Percentiles rank a stretch among this genome's conserved stretches.
Evolutionary conservation across 2,329 filamentous ascomycete genomes (phyloP).

Genomic region (Paracorniculantispora psalliotae): DNA sequence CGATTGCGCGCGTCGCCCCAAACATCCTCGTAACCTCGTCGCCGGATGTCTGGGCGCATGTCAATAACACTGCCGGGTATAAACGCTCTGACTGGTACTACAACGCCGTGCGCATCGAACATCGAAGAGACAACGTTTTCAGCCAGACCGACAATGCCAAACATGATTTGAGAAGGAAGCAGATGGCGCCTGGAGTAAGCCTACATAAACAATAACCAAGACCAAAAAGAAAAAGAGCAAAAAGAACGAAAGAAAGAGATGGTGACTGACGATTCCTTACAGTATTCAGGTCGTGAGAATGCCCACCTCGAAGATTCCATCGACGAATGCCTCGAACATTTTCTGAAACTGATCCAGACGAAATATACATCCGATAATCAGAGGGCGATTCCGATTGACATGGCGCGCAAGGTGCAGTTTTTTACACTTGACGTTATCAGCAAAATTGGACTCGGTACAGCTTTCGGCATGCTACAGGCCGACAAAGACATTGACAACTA

Average conservation of each 20-base stretch:
- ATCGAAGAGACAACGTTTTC: slow-evolving; percentile 48
- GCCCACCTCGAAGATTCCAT: slow-evolving; percentile 44
- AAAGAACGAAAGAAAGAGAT: neutral
- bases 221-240: neutral
- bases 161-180: slow-evolving; percentile 41
- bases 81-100: slow-evolving; percentile 39
- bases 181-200: slow-evolving; percentile 47
- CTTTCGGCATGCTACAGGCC: slow-evolving; percentile 42
- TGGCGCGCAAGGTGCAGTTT: slow-evolving; percentile 43
- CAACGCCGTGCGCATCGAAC: slow-evolving; percentile 42
- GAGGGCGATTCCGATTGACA: slow-evolving; percentile 34
- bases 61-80: slow-evolving; percentile 38
- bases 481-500: slow-evolving; percentile 42
- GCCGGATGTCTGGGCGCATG: slow-evolving; percentile 40
- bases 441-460: slow-evolving; percentile 43
- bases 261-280: neutral
- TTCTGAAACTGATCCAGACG: slow-evolving; percentile 38
- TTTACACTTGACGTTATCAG: slow-evolving; percentile 52
- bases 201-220: neutral
- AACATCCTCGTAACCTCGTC: slow-evolving; percentile 45
- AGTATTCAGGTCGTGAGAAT: slow-evolving; percentile 55
- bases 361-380: slow-evolving; percentile 36
- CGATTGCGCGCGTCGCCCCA: slow-evolving; percentile 36
- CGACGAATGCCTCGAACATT: slow-evolving; percentile 40
- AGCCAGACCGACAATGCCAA: slow-evolving; percentile 43